Evolutionary conservation across 495 filamentous ascomycete species (phyloP).

Genomic region (Cenococcum geophilum): DNA sequence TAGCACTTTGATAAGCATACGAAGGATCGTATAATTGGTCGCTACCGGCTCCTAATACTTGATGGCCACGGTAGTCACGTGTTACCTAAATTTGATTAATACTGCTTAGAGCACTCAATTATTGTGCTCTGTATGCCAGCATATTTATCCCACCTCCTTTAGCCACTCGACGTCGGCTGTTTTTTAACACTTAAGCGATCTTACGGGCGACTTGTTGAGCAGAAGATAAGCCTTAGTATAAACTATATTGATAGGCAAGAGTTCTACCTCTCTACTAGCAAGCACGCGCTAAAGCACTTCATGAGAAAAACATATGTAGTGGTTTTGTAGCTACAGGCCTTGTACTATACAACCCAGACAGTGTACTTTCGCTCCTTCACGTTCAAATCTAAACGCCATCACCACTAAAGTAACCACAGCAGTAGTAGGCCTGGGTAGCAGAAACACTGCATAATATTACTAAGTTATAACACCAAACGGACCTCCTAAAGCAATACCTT

Average conservation of each 20-base stretch:
- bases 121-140: constrained; percentile 16
- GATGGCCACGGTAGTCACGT: constrained; percentile 7
- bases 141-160: no score
- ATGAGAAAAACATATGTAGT: constrained; percentile 1
- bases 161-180: background rate
- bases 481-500: background rate
- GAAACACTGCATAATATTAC: background rate
- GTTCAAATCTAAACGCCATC: background rate
- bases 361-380: background rate
- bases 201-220: background rate
- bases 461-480: no score
- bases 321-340: constrained; percentile 1
- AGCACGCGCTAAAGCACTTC: background rate
- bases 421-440: background rate
- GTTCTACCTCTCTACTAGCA: constrained; percentile 4
- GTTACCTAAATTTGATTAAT: constrained; percentile 5
- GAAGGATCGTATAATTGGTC: background rate
- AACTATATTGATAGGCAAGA: constrained; percentile 5
- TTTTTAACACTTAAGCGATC: background rate
- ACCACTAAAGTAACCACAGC: background rate
- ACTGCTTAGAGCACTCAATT: constrained; percentile 2
- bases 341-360: background rate
- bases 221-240: constrained; percentile 1
- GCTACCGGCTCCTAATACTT: constrained; percentile 9
- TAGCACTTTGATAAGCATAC: constrained; percentile 17